Conservation (phyloP, 1,284 basidiomycete species). For the Gomphus bonarii region DNA sequence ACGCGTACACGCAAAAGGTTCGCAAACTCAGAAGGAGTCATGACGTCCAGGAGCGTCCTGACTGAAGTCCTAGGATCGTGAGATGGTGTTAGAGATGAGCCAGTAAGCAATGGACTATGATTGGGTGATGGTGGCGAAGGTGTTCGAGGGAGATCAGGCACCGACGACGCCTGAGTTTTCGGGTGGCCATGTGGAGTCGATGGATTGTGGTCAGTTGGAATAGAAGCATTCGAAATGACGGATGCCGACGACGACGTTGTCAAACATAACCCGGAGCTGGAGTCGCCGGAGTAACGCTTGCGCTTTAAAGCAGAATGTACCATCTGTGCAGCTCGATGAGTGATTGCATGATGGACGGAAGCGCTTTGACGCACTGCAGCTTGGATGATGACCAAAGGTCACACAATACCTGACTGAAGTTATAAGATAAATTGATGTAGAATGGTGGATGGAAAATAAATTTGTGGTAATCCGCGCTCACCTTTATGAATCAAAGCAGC, state of each 20-base stretch:
- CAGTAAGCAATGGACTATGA: background rate
- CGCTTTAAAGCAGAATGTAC: conserved; percentile 7
- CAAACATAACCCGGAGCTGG: background rate
- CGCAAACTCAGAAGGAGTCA: conserved; percentile 5
- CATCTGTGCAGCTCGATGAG: background rate
- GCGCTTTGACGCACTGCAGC: background rate
- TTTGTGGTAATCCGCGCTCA: background rate
- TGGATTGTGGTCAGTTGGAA: background rate
- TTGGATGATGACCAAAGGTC: background rate
- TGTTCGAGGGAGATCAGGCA: background rate
- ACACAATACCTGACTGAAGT: background rate
- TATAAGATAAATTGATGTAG: background rate
- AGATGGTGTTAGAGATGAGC: background rate
- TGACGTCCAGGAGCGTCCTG: background rate
- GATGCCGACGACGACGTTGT: background rate
- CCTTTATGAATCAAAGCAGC: background rate
- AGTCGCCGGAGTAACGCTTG: conserved; percentile 1
- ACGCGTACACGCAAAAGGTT: conserved; percentile 3
- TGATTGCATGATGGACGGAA: background rate
- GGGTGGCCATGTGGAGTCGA: background rate
- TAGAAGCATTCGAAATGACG: background rate
- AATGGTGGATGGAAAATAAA: background rate
- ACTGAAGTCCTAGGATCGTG: conserved; percentile 1
- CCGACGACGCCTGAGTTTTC: background rate
- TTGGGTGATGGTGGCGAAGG: background rate